These are phyloP conservation scores for Globisporangium spinosum DNA, from an alignment of 352 stramenopile species.

Conservation along the genomic window DNA sequence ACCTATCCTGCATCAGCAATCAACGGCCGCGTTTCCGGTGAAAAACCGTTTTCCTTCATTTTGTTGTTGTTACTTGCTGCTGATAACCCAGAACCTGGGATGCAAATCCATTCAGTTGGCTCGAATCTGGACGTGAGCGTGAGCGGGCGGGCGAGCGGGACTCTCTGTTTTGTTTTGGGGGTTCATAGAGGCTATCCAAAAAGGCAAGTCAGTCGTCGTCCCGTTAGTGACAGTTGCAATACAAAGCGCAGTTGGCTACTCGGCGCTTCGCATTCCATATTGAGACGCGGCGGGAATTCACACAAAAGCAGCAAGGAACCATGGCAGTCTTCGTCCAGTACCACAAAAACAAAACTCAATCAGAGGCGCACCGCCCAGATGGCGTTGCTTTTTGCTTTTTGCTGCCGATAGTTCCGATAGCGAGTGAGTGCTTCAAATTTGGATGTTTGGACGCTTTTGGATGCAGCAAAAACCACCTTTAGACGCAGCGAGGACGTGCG, in stretches of 20 bases:
- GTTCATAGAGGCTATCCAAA: background rate
- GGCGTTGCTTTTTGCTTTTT: background rate
- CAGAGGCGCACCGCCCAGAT: background rate
- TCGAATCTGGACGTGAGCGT: background rate
- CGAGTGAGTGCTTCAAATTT: background rate
- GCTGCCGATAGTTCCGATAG: background rate
- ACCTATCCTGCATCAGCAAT: background rate
- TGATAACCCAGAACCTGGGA: background rate
- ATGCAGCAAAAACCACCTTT: background rate
- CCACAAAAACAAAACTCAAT: background rate
- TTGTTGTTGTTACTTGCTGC: background rate
- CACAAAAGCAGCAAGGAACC: background rate
- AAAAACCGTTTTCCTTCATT: background rate
- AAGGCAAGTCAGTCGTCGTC: background rate
- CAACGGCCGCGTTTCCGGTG: background rate
- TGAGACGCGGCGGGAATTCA: background rate
- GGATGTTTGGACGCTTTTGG: background rate
- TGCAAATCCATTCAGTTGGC: background rate
- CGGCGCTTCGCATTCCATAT: background rate
- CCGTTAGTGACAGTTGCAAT: background rate
- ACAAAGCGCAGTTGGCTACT: background rate
- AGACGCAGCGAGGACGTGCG: background rate
- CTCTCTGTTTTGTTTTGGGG: background rate
- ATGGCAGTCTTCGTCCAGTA: background rate
- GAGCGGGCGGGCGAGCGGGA: background rate